phyloP scores from a whole-genome alignment of 2,329 filamentous ascomycete species.

The Aspergillus tamarii region DNA sequence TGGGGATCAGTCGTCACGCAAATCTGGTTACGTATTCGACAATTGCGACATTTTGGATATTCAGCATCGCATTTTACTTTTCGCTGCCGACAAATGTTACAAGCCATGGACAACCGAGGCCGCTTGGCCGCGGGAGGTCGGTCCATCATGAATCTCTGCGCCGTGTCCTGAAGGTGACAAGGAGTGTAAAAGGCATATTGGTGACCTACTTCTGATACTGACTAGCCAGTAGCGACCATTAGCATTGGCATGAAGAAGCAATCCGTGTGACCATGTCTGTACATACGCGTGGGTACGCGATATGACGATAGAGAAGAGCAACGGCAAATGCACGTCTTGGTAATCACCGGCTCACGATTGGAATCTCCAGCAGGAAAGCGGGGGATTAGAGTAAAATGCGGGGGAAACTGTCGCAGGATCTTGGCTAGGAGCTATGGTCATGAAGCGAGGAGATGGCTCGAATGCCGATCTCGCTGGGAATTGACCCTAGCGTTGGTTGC shows the following conservation, averaged over 20 bases:
- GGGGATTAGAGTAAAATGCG: neutral
- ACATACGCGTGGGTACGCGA: neutral
- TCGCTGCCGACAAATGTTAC: conserved; percentile 30
- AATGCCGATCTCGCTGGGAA: neutral
- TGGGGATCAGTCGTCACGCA: conserved; percentile 31
- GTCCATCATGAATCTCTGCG: conserved; percentile 6
- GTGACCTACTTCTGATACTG: neutral
- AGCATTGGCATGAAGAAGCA: neutral
- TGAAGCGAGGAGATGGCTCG: neutral
- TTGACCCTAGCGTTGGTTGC: neutral
- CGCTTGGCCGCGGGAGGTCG: conserved; percentile 13
- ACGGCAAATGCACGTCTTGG: neutral
- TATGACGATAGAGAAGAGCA: neutral
- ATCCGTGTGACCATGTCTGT: neutral
- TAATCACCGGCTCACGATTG: neutral
- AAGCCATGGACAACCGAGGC: conserved; percentile 27
- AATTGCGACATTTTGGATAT: conserved; percentile 33
- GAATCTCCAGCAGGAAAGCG: neutral
- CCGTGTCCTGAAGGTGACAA: neutral
- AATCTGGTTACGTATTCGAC: conserved; percentile 24
- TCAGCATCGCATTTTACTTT: conserved; percentile 34
- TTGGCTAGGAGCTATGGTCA: neutral
- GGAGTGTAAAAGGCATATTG: neutral
- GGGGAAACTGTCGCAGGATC: neutral
- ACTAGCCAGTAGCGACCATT: too few species aligned